Percentiles rank a stretch among this genome's conserved stretches.
These are phyloP conservation scores for Paecilomyces dactylethromorphus DNA, from an alignment of 2,329 filamentous ascomycete genomes.

Conservation along the genomic window DNA sequence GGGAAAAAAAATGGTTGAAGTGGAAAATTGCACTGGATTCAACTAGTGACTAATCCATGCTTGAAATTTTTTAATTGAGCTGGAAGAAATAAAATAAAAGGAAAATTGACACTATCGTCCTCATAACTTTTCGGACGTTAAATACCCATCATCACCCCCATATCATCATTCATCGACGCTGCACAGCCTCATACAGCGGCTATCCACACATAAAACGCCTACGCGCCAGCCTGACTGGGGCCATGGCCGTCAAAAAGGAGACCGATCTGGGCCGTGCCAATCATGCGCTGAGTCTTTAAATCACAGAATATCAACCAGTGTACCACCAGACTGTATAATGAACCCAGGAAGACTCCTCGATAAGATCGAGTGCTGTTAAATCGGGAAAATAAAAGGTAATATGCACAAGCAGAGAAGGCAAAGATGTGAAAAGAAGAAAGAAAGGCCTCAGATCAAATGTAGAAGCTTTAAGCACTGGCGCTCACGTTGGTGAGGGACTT, in stretches of 20 bases:
- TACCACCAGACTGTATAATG: neutral
- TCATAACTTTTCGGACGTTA: neutral
- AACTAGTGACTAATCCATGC: neutral
- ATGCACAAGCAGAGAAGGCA: neutral
- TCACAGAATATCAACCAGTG: neutral
- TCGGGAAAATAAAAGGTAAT: neutral
- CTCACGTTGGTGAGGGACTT: conserved; percentile 28
- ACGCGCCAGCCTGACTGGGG: neutral
- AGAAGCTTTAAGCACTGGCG: conserved; percentile 4
- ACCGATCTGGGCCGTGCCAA: neutral
- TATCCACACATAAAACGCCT: neutral
- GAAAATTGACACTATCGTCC: neutral
- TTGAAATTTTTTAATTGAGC: neutral
- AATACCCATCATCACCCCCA: neutral
- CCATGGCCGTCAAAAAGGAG: neutral
- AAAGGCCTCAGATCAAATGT: neutral
- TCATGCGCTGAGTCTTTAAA: neutral
- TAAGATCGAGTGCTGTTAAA: neutral
- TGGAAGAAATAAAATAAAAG: neutral
- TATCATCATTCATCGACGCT: neutral
- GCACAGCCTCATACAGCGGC: neutral
- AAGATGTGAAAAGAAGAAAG: neutral
- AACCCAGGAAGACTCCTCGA: neutral
- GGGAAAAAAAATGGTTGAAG: neutral
- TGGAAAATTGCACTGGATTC: neutral